These are phyloP conservation scores for Neofusicoccum sp. DNA, from an alignment of 2,329 filamentous ascomycete genomes.

Conservation along the genomic window DNA sequence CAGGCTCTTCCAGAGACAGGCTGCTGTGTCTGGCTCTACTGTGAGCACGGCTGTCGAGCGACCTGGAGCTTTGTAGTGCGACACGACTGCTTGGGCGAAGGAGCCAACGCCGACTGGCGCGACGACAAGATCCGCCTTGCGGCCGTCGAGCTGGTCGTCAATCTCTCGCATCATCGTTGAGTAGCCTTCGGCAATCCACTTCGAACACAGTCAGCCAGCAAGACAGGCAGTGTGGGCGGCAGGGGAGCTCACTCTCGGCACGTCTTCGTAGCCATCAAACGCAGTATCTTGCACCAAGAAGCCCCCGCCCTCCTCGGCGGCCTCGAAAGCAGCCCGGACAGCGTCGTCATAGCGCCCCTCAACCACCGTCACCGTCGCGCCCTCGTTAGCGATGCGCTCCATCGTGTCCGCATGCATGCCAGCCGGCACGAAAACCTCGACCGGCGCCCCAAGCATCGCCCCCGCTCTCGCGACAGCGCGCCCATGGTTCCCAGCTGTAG, in stretches of 20 bases:
- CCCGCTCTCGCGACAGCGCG: slow-evolving; percentile 67
- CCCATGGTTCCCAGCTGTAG: slow-evolving; percentile 72
- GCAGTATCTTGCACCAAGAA: slow-evolving; percentile 65
- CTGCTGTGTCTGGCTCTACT: slow-evolving; percentile 65
- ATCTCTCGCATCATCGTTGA: slow-evolving; percentile 65
- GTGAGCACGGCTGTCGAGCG: slow-evolving; percentile 49
- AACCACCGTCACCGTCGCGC: slow-evolving; percentile 60
- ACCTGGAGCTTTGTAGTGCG: slow-evolving; percentile 54
- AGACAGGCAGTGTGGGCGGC: background rate
- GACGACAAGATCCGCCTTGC: slow-evolving; percentile 50
- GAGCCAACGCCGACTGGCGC: slow-evolving; percentile 68
- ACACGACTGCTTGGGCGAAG: slow-evolving; percentile 63
- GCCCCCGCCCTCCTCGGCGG: slow-evolving; percentile 32
- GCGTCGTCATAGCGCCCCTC: slow-evolving; percentile 61
- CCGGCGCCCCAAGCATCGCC: slow-evolving; percentile 51
- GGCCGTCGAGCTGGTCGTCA: slow-evolving; percentile 46
- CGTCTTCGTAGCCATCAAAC: slow-evolving; percentile 60
- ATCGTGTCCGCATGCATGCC: slow-evolving; percentile 53
- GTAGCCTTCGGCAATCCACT: slow-evolving; percentile 73
- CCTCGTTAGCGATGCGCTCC: slow-evolving; percentile 45
- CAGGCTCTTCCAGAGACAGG: slow-evolving; percentile 54
- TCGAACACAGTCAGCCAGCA: background rate
- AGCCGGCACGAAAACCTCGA: slow-evolving; percentile 59
- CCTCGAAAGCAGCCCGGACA: slow-evolving; percentile 21
- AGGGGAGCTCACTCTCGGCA: slow-evolving; percentile 51